Conservation (phyloP, 768 basidiomycete species). For the Xanthoconium purpureum region DNA sequence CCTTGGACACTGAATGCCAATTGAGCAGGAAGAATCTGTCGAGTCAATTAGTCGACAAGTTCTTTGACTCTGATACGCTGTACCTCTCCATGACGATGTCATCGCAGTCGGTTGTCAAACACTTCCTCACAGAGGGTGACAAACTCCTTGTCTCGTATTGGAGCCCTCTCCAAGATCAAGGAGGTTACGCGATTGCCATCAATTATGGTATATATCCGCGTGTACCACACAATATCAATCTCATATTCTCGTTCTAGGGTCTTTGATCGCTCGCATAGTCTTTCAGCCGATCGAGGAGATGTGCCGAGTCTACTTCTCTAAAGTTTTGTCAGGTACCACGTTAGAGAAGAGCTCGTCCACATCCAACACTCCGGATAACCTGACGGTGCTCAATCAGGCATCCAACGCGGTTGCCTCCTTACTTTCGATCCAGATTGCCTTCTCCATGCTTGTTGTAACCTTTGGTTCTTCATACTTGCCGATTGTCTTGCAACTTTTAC, state of each 20-base stretch:
- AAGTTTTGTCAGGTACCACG: slow-evolving; percentile 39
- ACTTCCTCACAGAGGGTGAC: slow-evolving; percentile 94
- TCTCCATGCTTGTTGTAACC: slow-evolving; percentile 66
- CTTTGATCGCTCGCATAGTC: slow-evolving; percentile 84
- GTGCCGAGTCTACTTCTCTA: slow-evolving; percentile 85
- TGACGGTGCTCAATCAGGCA: slow-evolving; percentile 37
- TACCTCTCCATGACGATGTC: slow-evolving; percentile 80
- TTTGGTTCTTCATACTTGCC: slow-evolving; percentile 79
- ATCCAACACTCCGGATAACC: background rate
- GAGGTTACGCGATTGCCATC: slow-evolving; percentile 91
- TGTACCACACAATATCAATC: background rate
- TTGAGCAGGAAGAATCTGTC: slow-evolving; percentile 3
- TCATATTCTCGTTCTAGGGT: slow-evolving; percentile 51
- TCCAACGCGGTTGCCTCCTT: slow-evolving; percentile 53
- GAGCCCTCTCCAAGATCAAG: slow-evolving; percentile 84
- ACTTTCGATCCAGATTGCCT: slow-evolving; percentile 60
- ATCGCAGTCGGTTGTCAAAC: slow-evolving; percentile 85
- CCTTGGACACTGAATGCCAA: background rate
- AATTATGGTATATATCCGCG: slow-evolving; percentile 74
- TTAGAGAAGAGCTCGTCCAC: slow-evolving; percentile 3
- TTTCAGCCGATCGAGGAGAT: slow-evolving; percentile 98
- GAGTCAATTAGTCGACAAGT: slow-evolving; percentile 16
- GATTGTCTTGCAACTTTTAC: slow-evolving; percentile 61
- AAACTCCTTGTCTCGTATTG: slow-evolving; percentile 83
- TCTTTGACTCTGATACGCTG: slow-evolving; percentile 49